Base-by-base conservation (phyloP, 345 rosid genomes). In the Angophora floribunda region DNA sequence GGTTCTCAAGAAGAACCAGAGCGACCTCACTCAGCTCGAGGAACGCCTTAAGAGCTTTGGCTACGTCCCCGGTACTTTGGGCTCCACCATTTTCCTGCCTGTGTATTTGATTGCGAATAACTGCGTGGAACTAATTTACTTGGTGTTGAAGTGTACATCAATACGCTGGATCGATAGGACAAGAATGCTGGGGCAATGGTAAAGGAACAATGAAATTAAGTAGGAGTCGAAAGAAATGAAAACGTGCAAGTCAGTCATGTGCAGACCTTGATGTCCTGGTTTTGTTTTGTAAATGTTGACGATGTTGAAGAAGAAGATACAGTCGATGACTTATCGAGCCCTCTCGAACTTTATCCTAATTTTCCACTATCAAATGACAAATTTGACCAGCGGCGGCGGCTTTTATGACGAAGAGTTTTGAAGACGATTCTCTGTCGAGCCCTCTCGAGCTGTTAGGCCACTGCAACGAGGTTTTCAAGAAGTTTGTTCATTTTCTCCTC, bases 1-100 rank as follows among this genome's bases (percentile, higher is more conserved):
- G 88, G 92, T 95, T 87, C 93, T 90, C 86, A 94, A 93, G 86
- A 89, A 87, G 87, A 97, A 94, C 36, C 94, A 96, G 52, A 88
- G 24, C 9, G 90, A 91, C 65, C 91, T 95, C 52, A 80, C 92
- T 51, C 82, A 90, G 52, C 93, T 97, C 61, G 91, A 92, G 86
- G 93, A 93, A 85, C 92, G 92, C 19, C 95, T 96, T 85, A 89
- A 87, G 50, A 87, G 87, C 70, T 91, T 86, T 13, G 95, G 96
- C 87, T 92, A 92, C 86, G 67, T 91, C 78, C 93, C 94, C 22
- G 93, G 97, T 95, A 88, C 26, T 32, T 52, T 87, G 59, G 32
- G 7, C 50, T 86, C 26, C 28, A 26, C 19, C 2, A 28, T 78
- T 51, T 49, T 21, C 15, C 28, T 13, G 13, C 41, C 16, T 24